A percentile compares a stretch with the other conserved stretches of the same genome.
Conservation (phyloP, 352 stramenopile species). For the Phytopythium litorale region DNA sequence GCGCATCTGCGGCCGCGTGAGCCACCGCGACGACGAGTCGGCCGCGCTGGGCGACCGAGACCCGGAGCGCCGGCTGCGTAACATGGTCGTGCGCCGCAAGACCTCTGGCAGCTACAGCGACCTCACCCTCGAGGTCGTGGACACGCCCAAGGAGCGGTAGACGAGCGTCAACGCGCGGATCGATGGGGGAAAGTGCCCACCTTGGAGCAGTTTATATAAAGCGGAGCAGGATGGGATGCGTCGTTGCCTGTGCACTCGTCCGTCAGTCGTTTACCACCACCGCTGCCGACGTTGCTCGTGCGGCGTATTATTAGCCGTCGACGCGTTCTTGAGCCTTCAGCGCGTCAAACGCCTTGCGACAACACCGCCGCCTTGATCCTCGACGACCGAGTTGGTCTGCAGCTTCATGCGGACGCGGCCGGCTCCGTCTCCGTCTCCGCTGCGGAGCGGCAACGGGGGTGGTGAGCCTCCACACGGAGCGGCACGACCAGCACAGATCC, state of each 20-base stretch:
- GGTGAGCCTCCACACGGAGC: slow-evolving; percentile 3
- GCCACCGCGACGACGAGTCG: slow-evolving; percentile 8
- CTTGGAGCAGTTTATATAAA: background rate
- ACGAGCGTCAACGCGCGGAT: background rate
- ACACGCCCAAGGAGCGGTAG: slow-evolving; percentile 51
- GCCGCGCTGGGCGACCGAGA: slow-evolving; percentile 51
- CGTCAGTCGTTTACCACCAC: background rate
- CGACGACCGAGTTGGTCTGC: background rate
- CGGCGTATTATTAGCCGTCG: background rate
- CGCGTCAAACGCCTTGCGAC: background rate
- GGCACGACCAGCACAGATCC: slow-evolving; percentile 27
- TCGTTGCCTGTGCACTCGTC: background rate
- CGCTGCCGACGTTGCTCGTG: background rate
- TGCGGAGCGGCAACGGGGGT: background rate
- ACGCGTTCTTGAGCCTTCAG: background rate
- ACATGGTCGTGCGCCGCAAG: slow-evolving; percentile 49
- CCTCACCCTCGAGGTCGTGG: slow-evolving; percentile 57
- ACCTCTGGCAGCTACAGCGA: slow-evolving; percentile 83
- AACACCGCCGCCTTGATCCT: background rate
- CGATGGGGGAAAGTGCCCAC: background rate
- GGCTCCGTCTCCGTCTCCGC: slow-evolving; percentile 11
- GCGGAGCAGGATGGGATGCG: background rate
- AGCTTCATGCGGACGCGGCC: slow-evolving; percentile 13
- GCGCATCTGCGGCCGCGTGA: slow-evolving; percentile 30
- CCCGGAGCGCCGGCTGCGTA: slow-evolving; percentile 68